These are phyloP conservation scores for Arthroderma sp. DNA, from an alignment of 2,329 filamentous ascomycete species.

Conservation along the genomic window DNA sequence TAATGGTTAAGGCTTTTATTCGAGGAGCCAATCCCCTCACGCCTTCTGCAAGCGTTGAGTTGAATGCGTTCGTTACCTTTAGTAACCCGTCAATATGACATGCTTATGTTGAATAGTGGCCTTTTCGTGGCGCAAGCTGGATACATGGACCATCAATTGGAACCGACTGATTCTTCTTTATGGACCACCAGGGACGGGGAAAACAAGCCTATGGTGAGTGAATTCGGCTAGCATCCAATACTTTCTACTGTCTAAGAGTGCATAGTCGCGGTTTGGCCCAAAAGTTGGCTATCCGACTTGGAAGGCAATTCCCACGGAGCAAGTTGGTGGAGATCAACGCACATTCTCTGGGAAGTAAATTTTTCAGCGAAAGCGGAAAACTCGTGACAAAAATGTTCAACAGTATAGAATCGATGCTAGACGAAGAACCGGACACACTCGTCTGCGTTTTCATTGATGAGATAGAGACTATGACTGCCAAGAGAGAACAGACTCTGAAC, in stretches of 20 bases:
- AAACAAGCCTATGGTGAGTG: conserved; percentile 36
- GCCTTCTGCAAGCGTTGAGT: conserved; percentile 27
- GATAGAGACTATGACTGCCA: conserved; percentile 36
- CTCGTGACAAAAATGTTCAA: conserved; percentile 33
- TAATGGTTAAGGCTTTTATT: conserved; percentile 26
- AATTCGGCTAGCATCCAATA: neutral
- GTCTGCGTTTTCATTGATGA: conserved; percentile 38
- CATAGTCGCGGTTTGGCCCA: conserved; percentile 33
- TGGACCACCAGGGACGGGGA: conserved; percentile 87
- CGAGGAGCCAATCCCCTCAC: conserved; percentile 28
- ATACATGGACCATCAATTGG: conserved; percentile 30
- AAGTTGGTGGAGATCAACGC: conserved; percentile 36
- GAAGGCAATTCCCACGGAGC: conserved; percentile 25
- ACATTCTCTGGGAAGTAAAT: conserved; percentile 35
- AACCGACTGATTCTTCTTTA: conserved; percentile 62
- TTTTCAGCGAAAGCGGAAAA: conserved; percentile 36
- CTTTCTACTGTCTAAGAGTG: neutral
- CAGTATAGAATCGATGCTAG: conserved; percentile 22
- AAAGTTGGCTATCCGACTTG: conserved; percentile 37
- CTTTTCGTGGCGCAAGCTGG: conserved; percentile 22
- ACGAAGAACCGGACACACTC: conserved; percentile 28
- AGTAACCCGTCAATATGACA: neutral
- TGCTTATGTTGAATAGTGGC: conserved; percentile 11
- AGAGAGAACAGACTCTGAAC: conserved; percentile 26
- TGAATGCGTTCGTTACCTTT: conserved; percentile 22